These are phyloP conservation scores for Cryptococcus hybrid DNA, from an alignment of 1,284 basidiomycete species.

Conservation along the genomic window DNA sequence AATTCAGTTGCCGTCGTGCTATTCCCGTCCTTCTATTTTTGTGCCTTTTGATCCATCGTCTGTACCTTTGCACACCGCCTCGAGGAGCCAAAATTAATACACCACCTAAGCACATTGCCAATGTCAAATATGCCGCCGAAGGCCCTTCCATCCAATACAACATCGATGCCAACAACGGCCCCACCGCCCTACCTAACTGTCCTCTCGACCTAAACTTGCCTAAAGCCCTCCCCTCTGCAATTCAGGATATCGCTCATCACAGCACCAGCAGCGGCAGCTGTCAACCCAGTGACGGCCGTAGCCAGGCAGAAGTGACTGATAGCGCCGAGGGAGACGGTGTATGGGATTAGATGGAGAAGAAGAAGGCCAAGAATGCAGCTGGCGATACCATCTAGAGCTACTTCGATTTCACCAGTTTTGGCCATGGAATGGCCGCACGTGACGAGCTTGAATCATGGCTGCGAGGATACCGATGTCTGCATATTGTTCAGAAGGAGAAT, in stretches of 20 bases:
- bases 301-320: slow-evolving; percentile 63
- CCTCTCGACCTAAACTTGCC: slow-evolving; percentile 78
- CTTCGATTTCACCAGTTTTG: slow-evolving; percentile 68
- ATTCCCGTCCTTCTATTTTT: not conserved
- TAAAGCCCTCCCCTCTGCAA: slow-evolving; percentile 61
- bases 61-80: not conserved
- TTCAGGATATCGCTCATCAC: slow-evolving; percentile 60
- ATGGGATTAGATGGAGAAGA: slow-evolving; percentile 68
- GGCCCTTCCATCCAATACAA: slow-evolving; percentile 67
- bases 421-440: slow-evolving; percentile 64
- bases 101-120: slow-evolving; percentile 49
- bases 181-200: slow-evolving; percentile 83
- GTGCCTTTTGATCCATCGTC: not conserved
- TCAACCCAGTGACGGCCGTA: slow-evolving; percentile 85
- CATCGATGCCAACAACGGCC: slow-evolving; percentile 72
- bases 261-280: slow-evolving; percentile 78
- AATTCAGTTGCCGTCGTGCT: not conserved
- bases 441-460: slow-evolving; percentile 83
- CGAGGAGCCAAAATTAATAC: slow-evolving; percentile 10
- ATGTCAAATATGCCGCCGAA: slow-evolving; percentile 66
- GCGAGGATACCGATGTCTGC: slow-evolving; percentile 74
- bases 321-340: slow-evolving; percentile 38
- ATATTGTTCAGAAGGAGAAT: not conserved
- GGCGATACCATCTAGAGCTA: slow-evolving; percentile 72
- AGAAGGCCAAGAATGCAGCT: slow-evolving; percentile 68